phyloP scores from a whole-genome alignment of 2,329 filamentous ascomycete species.

The Plenodomus tracheiphilus region DNA sequence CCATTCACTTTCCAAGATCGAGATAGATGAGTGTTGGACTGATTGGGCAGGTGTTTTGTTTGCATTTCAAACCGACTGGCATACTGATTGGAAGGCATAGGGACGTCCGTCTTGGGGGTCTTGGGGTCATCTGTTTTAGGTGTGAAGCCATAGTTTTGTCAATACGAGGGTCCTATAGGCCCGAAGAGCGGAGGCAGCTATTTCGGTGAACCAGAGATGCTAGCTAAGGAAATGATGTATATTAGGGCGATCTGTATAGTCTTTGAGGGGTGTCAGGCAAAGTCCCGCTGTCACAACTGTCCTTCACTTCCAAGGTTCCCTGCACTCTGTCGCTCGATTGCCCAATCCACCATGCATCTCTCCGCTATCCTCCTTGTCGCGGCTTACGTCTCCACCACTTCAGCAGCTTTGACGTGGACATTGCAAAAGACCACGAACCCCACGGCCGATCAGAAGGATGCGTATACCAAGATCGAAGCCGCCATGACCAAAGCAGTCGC shows the following conservation, averaged over 20 bases:
- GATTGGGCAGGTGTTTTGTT: background rate
- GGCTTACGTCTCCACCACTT: conserved; percentile 22
- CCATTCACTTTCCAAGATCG: background rate
- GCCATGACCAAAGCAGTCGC: conserved; percentile 37
- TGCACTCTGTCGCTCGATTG: background rate
- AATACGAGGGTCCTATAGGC: background rate
- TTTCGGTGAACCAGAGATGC: background rate
- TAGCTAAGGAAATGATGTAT: background rate
- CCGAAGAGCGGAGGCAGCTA: too few species aligned
- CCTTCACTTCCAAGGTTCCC: background rate
- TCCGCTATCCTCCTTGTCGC: conserved; percentile 20
- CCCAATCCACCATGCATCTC: conserved; percentile 23
- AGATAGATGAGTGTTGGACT: background rate
- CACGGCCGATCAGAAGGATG: conserved; percentile 36
- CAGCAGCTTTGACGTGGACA: conserved; percentile 30
- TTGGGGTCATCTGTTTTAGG: background rate
- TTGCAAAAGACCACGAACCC: conserved; percentile 33
- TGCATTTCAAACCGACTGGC: background rate
- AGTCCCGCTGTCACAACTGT: background rate
- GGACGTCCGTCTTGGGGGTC: background rate
- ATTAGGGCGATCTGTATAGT: too few species aligned
- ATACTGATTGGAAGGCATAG: background rate
- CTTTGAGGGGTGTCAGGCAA: too few species aligned
- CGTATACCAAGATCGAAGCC: conserved; percentile 36
- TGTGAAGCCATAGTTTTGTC: background rate